Conservation (phyloP, 1,284 basidiomycete genomes). For the Mycosarcoma maydis region DNA sequence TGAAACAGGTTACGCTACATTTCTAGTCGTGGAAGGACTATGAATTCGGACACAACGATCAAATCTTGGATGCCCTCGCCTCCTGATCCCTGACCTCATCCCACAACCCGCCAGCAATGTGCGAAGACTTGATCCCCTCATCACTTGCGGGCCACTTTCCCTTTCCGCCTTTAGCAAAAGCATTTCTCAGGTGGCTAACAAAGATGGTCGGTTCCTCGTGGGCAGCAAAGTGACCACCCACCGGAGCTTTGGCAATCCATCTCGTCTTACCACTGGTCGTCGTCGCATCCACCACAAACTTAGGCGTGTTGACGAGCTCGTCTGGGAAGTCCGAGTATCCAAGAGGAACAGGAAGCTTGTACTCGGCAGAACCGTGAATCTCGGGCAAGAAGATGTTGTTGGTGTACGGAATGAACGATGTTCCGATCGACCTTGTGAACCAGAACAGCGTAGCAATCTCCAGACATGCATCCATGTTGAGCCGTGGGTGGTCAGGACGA, state of each 20-base stretch:
- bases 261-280: conserved; percentile 34
- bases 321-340: conserved; percentile 54
- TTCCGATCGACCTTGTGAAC: conserved; percentile 51
- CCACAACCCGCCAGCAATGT: conserved; percentile 48
- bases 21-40: too few relatives aligned
- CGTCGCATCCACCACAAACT: conserved; percentile 37
- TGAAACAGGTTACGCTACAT: too few relatives aligned
- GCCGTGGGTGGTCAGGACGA: conserved; percentile 21
- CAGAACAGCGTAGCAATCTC: conserved; percentile 45
- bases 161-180: conserved; percentile 41
- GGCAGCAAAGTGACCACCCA: conserved; percentile 58
- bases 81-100: conserved; percentile 41
- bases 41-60: too few relatives aligned
- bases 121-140: conserved; percentile 18
- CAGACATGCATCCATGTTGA: conserved; percentile 42
- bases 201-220: conserved; percentile 54
- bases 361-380: conserved; percentile 30
- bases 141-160: conserved; percentile 35
- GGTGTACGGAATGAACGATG: conserved; percentile 55
- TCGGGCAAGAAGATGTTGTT: conserved; percentile 48
- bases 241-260: conserved; percentile 41
- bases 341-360: conserved; percentile 40
- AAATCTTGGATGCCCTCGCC: conserved; percentile 40
- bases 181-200: conserved; percentile 50
- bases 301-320: conserved; percentile 50